phyloP scores from a whole-genome alignment of 176 grass and related monocot genomes.

The Oryza coarctata region DNA sequence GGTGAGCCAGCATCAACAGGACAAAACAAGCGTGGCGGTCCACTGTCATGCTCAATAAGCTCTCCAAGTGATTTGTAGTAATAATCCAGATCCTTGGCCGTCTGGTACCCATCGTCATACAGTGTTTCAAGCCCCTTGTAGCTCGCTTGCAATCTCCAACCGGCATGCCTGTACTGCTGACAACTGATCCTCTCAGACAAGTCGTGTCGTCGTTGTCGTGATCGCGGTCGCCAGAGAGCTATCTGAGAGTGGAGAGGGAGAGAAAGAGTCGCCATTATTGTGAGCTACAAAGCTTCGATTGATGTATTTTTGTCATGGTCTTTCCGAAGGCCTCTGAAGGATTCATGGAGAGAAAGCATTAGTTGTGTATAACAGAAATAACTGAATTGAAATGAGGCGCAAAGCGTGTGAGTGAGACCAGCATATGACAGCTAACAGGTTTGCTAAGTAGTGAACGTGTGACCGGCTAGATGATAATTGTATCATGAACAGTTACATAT shows the following conservation, averaged over 20 bases:
- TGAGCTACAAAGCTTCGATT: conserved; percentile 25
- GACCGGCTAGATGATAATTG: background rate
- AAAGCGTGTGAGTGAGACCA: conserved; percentile 47
- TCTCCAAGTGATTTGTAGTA: conserved; percentile 45
- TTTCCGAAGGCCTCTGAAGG: background rate
- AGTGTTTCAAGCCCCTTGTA: conserved; percentile 56
- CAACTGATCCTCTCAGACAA: background rate
- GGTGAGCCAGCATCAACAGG: conserved; percentile 15
- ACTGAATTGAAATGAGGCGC: conserved; percentile 31
- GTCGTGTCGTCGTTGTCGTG: background rate
- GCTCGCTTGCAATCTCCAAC: conserved; percentile 39
- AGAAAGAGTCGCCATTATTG: conserved; percentile 48
- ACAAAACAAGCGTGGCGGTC: conserved; percentile 54
- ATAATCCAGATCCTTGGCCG: conserved; percentile 31
- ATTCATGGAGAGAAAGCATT: conserved; percentile 23
- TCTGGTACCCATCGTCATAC: conserved; percentile 64
- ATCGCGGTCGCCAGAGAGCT: background rate
- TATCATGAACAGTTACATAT: background rate
- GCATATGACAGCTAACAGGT: background rate
- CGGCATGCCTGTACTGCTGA: conserved; percentile 7
- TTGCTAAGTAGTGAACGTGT: background rate
- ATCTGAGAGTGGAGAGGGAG: conserved; percentile 1
- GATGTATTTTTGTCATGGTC: background rate
- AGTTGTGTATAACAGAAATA: conserved; percentile 41
- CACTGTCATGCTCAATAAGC: conserved; percentile 47